Evolutionary conservation across 352 stramenopile genomes (phyloP), one percentile per base, ranked within the genome.

Genomic region (Phytophthora pseudosyringae): DNA sequence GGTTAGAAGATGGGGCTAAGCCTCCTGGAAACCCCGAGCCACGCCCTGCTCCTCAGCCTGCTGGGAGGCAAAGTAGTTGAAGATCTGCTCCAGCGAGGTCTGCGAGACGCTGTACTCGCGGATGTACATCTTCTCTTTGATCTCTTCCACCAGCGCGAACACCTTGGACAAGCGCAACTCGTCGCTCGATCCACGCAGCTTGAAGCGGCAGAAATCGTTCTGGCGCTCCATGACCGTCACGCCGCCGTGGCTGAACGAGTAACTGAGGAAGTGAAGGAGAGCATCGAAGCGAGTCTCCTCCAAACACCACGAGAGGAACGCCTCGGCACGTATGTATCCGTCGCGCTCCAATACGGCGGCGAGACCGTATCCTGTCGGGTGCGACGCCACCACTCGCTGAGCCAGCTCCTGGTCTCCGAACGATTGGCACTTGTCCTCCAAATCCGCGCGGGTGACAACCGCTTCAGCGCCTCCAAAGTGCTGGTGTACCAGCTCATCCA

Each of bases 31-130:
- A 3, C 72, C 72, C 51, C 72, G 72, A 50, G 72, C 72, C 3
- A 76, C 65, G 18, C 72, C 69, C 21, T 70, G 70, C 26, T 84
- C 75, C 44, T 87, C 76, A 6, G 57, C 31, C 59, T 97, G 89
- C 40, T 95, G 72, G 5, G 72, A 75, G 3, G 90, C 90, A 53
- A 97, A 97, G 12, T 67, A 73, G 64, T 97, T 96, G 73, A 97
- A 97, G 21, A 97, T 93, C 66, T 97, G 90, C 75, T 97, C 89
- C 33, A 97, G 54, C 16, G 88, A 93, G 8, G 88, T 96, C 62
- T 97, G 90, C 28, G 74, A 93, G n/a, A 97, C 75, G 38, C 80
- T 88, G 74, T 97, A 97, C 49, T 96, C 89, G 12, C 81, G 73
- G 48, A 98, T 93, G 45, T 75, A 29, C 53, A 94, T 60, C 48